Percentiles rank a stretch among this genome's conserved stretches.
phyloP scores from a whole-genome alignment of 805 yeast species.

The Myxozyma mucilagina region DNA sequence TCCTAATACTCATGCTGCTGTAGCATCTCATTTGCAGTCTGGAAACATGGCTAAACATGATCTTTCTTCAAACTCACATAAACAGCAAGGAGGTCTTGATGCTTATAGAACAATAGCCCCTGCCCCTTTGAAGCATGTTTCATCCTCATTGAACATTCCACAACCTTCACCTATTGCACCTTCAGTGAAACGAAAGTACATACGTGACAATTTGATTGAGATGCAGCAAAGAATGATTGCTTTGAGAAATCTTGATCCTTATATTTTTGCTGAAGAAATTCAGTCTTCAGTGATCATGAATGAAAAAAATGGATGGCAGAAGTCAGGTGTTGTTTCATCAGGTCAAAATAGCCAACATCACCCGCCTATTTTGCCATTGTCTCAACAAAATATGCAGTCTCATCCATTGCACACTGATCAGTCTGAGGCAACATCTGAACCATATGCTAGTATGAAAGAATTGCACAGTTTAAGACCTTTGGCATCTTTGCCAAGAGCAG shows the following conservation, averaged over 20 bases:
- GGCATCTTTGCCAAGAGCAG: no score
- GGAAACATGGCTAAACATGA: no score
- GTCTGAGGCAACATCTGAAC: background rate
- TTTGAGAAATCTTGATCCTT: constrained; percentile 1
- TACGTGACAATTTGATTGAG: background rate
- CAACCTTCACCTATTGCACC: background rate
- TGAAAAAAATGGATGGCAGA: constrained; percentile 1
- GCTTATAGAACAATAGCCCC: background rate
- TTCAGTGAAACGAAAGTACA: background rate
- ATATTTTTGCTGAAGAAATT: constrained; percentile 11
- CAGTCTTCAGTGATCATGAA: constrained; percentile 2
- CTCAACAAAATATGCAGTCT: background rate
- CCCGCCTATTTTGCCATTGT: background rate
- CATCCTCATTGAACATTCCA: background rate
- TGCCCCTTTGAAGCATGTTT: background rate
- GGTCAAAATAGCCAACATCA: background rate
- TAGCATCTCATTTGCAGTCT: no score
- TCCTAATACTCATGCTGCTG: no score
- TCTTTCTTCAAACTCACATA: no score
- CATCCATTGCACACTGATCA: background rate
- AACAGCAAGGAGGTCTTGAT: background rate
- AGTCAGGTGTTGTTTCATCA: background rate
- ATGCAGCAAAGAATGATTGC: background rate
- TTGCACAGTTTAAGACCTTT: background rate
- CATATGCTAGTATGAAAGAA: background rate